Evolutionary conservation across 129 eudicot genomes (phyloP), one percentile per base, ranked within the genome.

Genomic region (Kitagawia praeruptora): DNA sequence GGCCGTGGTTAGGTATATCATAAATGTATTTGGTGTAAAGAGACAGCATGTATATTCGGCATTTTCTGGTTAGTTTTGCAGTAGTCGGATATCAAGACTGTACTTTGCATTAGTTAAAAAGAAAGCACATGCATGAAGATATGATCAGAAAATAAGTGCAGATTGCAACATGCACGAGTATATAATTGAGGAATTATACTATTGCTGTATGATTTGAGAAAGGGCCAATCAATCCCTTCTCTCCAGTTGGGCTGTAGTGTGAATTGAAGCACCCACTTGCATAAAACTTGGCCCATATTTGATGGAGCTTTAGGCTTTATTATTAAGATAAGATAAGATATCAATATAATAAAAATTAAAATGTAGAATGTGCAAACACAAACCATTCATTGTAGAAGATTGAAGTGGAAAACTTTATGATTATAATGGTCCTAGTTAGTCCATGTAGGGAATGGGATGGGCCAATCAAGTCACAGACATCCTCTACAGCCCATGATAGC

Each of bases 401-500:
- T 44, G 6, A 47, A 19, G 54, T n/a, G 6, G 70, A 63, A 63
- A 6, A 63, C 0, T 63, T 63, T 0, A 63, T 25, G 70, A 63
- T 27, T n/a, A 2, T 4, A 11, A 13, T 28, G 71, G 73, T 67
- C 73, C 39, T 34, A 31, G 42, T 67, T 31, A 40, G 73, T 4
- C 23, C 16, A 10, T 14, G 73, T 5, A 19, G 73, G 73, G 19
- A 31, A 67, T 31, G 23, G 42, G 4, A 31, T 67, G 73, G 73
- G 73, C 73, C 73, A 61, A 10, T 10, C 27, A 61, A 7, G 66
- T 56, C 34, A 61, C 15, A n/a, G 1, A 61, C 69, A 61, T 61
- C 69, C 40, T 38, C 74, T 9, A 69, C 74, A 28, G 74, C 74
- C 74, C 74, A 69, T 69, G 74, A 69, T 34, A 69, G 49, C 11